Percentiles rank a stretch among this genome's conserved stretches.
Evolutionary conservation across 805 yeast genomes (phyloP).

Genomic region (Wickerhamomyces pijperi): DNA sequence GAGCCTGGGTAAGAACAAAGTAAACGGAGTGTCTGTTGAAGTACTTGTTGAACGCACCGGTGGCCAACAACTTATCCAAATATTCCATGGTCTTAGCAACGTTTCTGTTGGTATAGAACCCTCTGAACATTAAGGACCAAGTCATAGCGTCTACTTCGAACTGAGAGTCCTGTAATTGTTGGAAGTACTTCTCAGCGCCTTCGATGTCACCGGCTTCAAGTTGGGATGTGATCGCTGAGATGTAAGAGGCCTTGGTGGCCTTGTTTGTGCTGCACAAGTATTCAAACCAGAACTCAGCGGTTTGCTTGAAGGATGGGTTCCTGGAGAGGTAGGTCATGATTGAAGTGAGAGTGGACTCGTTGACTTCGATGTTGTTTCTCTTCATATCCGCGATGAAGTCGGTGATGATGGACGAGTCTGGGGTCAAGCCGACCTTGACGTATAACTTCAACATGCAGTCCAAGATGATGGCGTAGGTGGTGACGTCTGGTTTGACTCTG

Average conservation of each 20-base stretch:
- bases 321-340: constrained; percentile 43
- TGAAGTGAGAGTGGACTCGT: constrained; percentile 36
- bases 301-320: constrained; percentile 31
- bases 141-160: constrained; percentile 3
- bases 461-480: constrained; percentile 50
- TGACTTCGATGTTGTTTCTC: constrained; percentile 25
- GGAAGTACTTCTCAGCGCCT: constrained; percentile 24
- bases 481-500: constrained; percentile 42
- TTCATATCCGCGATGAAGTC: constrained; percentile 31
- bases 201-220: constrained; percentile 28
- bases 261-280: constrained; percentile 24
- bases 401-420: constrained; percentile 27
- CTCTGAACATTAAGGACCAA: constrained; percentile 18
- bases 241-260: constrained; percentile 28
- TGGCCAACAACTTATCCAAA: constrained; percentile 3
- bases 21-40: constrained; percentile 12
- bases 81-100: constrained; percentile 10
- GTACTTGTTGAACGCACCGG: constrained; percentile 1
- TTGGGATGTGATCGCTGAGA: constrained; percentile 38
- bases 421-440: constrained; percentile 29
- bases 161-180: constrained; percentile 23
- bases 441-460: constrained; percentile 40
- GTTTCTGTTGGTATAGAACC: constrained; percentile 8
- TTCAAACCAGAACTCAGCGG: constrained; percentile 41
- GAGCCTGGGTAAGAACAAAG: constrained; percentile 13